Base-by-base conservation (phyloP, 352 stramenopile genomes). In the Phytophthora constricta region DNA sequence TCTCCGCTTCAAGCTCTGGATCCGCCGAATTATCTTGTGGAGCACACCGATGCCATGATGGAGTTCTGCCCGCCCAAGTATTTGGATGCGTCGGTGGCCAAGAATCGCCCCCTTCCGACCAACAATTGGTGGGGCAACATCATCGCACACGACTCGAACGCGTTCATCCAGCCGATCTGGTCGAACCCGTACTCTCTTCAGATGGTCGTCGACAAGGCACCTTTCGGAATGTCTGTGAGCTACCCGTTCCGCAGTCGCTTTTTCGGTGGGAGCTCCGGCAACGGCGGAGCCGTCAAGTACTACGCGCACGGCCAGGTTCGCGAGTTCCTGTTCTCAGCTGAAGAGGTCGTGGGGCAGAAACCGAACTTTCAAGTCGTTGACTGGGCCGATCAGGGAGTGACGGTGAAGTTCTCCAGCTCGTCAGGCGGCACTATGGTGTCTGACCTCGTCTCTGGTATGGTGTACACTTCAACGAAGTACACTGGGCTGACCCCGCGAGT, bases 121-220 rank as follows among this genome's bases (percentile, higher is more conserved):
- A 92, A 90, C 62, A 82, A 85, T 48, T 92, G 84, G 81, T 89
- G 80, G 80, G 80, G 79, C 31, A 90, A 90, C 66, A 77, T 89
- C 53, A 92, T 92, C 54, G 79, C 72, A 9, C 54, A 82, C 45
- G 68, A 80, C 45, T 70, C 51, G 8, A 72, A 72, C 56, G 46
- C 51, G 11, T 33, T 49, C 37, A 73, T 80, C 17, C 76, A 90
- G 49, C 72, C 81, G 19, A 71, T 84, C 53, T 90, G 84, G 80
- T 72, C 75, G 41, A 90, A 90, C 46, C 83, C 83, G 37, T 88
- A 87, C 58, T 72, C 77, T 10, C 49, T 86, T 22, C 76, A 80
- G 28, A 64, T 79, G 57, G 68, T 77, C 16, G 57, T 72, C 22
- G 67, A 81, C 59, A 68, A 71, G 23, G 72, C 75, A 16, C 80